Conservation (phyloP, 495 filamentous ascomycete species). For the Penicillium arizonense region DNA sequence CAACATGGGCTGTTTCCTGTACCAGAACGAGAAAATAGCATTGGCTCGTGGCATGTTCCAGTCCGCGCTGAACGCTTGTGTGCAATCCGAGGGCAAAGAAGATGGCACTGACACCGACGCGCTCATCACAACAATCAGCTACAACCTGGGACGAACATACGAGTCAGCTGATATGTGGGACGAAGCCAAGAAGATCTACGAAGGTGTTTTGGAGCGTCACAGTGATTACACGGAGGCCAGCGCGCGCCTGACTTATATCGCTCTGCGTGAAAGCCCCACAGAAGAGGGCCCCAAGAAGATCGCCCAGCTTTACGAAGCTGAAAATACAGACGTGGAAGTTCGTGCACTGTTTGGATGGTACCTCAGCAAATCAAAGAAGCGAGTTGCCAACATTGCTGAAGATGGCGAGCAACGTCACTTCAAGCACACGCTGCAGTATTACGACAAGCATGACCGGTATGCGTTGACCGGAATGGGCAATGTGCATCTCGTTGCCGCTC, state of each 20-base stretch:
- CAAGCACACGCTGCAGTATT: constrained; percentile 90
- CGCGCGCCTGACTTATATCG: constrained; percentile 84
- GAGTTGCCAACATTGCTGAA: constrained; percentile 74
- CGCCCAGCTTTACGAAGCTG: constrained; percentile 73
- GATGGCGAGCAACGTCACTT: constrained; percentile 90
- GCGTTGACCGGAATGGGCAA: constrained; percentile 96
- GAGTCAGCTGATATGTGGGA: constrained; percentile 79
- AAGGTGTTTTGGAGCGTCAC: constrained; percentile 77
- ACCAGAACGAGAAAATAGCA: constrained; percentile 77
- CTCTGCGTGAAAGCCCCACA: constrained; percentile 74
- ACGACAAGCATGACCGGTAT: constrained; percentile 96
- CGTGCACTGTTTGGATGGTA: constrained; percentile 94
- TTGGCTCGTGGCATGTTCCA: constrained; percentile 86
- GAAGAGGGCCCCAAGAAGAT: constrained; percentile 86
- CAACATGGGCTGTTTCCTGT: constrained; percentile 95
- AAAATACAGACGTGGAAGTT: constrained; percentile 82
- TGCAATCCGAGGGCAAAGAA: constrained; percentile 62
- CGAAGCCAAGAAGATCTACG: constrained; percentile 83
- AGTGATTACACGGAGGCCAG: constrained; percentile 88
- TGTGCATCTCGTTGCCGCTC: constrained; percentile 76
- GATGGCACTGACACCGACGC: constrained; percentile 75
- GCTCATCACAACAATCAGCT: constrained; percentile 88
- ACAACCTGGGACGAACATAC: constrained; percentile 95
- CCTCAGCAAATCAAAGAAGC: constrained; percentile 78
- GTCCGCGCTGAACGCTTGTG: constrained; percentile 80